A percentile compares a stretch with the other conserved stretches of the same genome.
Evolutionary conservation across 2,329 filamentous ascomycete species (phyloP).

Genomic region (Pleomassaria siparia): DNA sequence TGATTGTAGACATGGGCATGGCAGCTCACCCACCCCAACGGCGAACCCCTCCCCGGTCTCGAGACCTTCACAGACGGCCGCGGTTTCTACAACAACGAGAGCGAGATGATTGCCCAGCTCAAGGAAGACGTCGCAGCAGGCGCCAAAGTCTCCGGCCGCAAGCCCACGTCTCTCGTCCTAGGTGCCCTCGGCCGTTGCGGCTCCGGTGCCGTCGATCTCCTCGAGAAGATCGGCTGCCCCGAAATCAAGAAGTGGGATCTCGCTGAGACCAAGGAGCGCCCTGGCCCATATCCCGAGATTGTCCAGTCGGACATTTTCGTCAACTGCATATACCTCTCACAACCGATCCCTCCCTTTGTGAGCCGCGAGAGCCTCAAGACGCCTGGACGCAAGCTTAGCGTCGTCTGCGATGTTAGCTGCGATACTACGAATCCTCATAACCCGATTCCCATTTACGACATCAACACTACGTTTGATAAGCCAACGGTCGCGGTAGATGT

Average conservation of each 20-base stretch:
- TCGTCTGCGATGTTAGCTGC: conserved; percentile 58
- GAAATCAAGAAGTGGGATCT: conserved; percentile 76
- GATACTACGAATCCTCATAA: conserved; percentile 74
- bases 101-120: conserved; percentile 70
- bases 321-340: conserved; percentile 72
- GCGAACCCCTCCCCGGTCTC: conserved; percentile 66
- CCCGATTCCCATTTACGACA: conserved; percentile 77
- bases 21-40: conserved; percentile 71
- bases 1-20: conserved; percentile 71
- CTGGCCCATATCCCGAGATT: conserved; percentile 78
- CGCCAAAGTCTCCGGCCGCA: conserved; percentile 65
- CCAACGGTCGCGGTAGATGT: conserved; percentile 78
- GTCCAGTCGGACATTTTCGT: conserved; percentile 59
- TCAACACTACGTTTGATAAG: conserved; percentile 83
- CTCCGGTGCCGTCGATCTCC: conserved; percentile 78
- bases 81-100: conserved; percentile 72
- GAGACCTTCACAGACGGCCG: conserved; percentile 52
- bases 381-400: conserved; percentile 70
- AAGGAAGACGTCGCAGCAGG: conserved; percentile 70
- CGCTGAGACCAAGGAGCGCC: conserved; percentile 66
- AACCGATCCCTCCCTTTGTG: conserved; percentile 80
- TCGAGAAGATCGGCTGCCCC: conserved; percentile 71
- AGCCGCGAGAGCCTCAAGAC: conserved; percentile 68
- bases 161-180: conserved; percentile 79
- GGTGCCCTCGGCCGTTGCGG: conserved; percentile 80